phyloP scores from a whole-genome alignment of 2,329 filamentous ascomycete species.

The Aspergillus vadensis region DNA sequence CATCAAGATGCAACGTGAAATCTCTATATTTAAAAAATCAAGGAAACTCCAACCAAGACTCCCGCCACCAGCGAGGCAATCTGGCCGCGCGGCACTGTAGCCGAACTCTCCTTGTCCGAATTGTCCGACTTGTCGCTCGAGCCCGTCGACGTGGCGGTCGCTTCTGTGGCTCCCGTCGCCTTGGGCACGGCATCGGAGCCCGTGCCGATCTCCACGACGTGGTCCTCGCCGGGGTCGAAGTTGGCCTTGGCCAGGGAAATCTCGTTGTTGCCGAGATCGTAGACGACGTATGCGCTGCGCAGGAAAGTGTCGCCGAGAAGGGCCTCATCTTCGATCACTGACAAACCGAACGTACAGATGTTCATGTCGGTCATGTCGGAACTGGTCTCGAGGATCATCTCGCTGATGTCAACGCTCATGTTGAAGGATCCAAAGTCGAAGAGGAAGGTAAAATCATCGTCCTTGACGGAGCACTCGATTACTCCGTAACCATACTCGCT shows the following conservation, averaged over 20 bases:
- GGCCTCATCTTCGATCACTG: conserved; percentile 51
- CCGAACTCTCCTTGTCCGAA: neutral
- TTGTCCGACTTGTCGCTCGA: neutral
- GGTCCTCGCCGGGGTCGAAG: conserved; percentile 56
- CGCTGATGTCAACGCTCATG: conserved; percentile 57
- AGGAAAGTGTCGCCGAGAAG: conserved; percentile 76
- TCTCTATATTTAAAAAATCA: neutral
- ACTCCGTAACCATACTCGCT: conserved; percentile 52
- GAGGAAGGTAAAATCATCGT: conserved; percentile 50
- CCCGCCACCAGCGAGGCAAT: neutral
- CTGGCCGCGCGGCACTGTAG: neutral
- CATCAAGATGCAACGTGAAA: too few relatives aligned
- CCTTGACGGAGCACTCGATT: conserved; percentile 53
- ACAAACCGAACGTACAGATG: conserved; percentile 68
- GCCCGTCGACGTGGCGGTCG: neutral
- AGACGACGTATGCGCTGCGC: conserved; percentile 73
- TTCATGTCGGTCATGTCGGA: conserved; percentile 44
- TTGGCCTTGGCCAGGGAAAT: conserved; percentile 70
- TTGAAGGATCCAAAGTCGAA: conserved; percentile 57
- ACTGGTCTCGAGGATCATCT: conserved; percentile 59
- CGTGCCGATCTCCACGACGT: conserved; percentile 56
- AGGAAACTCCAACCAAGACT: neutral
- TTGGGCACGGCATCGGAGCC: conserved; percentile 52
- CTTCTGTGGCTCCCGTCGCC: conserved; percentile 38
- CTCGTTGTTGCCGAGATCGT: conserved; percentile 71